These are phyloP conservation scores for Musa beccarii DNA, from an alignment of 176 grass and related monocot genomes.

Conservation along the genomic window DNA sequence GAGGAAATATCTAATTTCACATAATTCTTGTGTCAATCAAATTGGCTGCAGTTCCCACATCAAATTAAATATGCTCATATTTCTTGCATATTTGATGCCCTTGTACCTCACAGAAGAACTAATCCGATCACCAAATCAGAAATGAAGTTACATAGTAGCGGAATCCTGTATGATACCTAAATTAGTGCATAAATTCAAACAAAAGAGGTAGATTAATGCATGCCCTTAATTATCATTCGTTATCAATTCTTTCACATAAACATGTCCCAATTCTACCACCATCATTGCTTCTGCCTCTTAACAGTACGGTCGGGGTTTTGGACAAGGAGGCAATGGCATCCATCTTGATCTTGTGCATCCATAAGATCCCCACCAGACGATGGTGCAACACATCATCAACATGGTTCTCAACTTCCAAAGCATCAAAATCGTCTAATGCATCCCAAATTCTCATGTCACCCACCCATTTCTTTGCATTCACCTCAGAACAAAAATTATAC, in stretches of 20 bases:
- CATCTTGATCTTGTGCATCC: neutral
- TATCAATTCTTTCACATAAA: too few relatives aligned
- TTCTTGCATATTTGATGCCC: too few relatives aligned
- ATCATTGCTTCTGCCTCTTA: neutral
- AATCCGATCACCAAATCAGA: too few relatives aligned
- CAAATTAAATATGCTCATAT: too few relatives aligned
- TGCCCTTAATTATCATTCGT: neutral
- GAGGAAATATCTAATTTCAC: too few relatives aligned
- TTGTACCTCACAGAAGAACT: too few relatives aligned
- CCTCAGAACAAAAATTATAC: neutral
- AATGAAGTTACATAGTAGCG: too few relatives aligned
- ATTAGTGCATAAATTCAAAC: too few relatives aligned
- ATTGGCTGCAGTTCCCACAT: too few relatives aligned
- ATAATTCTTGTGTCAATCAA: too few relatives aligned
- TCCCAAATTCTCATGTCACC: neutral
- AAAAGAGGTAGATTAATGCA: neutral
- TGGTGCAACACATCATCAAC: neutral
- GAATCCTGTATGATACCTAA: too few relatives aligned
- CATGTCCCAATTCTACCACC: too few relatives aligned
- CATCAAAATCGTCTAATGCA: neutral
- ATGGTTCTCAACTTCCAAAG: neutral
- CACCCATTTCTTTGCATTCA: neutral
- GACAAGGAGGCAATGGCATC: neutral
- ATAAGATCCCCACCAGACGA: neutral
- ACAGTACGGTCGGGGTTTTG: neutral